Evolutionary conservation across 441 rosid species (phyloP).

Genomic region (Melastoma candidum): DNA sequence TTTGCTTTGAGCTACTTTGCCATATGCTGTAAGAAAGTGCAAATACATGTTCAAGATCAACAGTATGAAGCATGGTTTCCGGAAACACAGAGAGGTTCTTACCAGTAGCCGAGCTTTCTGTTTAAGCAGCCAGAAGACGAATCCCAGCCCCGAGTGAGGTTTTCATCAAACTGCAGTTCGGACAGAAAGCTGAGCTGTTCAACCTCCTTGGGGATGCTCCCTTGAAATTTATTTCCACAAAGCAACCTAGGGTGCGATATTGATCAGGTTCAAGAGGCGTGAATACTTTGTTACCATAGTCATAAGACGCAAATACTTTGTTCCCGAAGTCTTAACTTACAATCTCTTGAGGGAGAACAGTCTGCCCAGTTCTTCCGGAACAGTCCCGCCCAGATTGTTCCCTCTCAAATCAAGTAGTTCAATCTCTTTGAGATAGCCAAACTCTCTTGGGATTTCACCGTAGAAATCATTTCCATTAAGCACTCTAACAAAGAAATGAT

Average conservation of each 20-base stretch:
- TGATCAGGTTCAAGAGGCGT: conserved; percentile 8
- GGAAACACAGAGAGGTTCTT: conserved; percentile 17
- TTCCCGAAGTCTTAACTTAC: conserved; percentile 34
- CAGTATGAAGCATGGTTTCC: neutral
- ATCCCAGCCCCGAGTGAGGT: conserved; percentile 16
- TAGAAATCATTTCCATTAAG: conserved; percentile 38
- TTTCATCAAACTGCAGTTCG: conserved; percentile 40
- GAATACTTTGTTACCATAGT: conserved; percentile 3
- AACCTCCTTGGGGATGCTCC: conserved; percentile 29
- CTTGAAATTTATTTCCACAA: conserved; percentile 42
- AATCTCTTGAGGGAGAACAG: conserved; percentile 37
- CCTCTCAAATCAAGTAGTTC: conserved; percentile 65
- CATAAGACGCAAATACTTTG: neutral
- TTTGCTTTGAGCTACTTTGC: conserved; percentile 25
- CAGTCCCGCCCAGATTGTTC: conserved; percentile 51
- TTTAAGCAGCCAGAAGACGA: conserved; percentile 27
- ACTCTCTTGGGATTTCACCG: conserved; percentile 62
- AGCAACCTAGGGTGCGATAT: conserved; percentile 42
- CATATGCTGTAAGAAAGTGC: conserved; percentile 26
- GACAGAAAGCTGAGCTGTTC: conserved; percentile 33
- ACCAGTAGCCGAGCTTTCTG: conserved; percentile 56
- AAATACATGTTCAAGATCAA: neutral
- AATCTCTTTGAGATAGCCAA: conserved; percentile 40
- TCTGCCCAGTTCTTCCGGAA: conserved; percentile 46
- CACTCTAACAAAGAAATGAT: conserved; percentile 3